Base-by-base conservation (phyloP, 2,329 filamentous ascomycete genomes). In the Colletotrichum coccodes region DNA sequence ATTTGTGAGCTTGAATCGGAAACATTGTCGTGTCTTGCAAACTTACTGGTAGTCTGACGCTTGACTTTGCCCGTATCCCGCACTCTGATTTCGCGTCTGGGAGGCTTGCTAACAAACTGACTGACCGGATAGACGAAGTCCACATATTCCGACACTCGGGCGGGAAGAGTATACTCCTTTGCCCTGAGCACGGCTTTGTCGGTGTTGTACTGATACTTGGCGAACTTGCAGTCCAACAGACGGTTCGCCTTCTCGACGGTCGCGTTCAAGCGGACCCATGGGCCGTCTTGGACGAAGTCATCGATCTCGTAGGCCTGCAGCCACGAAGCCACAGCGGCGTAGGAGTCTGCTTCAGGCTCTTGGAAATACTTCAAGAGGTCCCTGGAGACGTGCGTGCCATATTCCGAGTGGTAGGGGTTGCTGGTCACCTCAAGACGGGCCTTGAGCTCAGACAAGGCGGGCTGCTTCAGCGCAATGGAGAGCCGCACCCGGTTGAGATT, bases 111-210 rank as follows among this genome's bases (percentile, higher is more conserved):
- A 6, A 86, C 83, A 64, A 87, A 87, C 76, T 86, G 83, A 64
- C 79, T 77, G 47, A 87, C 74, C 0, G 85, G 85, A 46, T 85
- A 80, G 32, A 87, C 76, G 68, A 87, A 86, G 60, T 79, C 79
- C 60, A 87, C 79, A 63, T 78, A 73, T 2, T 75, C 72, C 2
- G 75, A 72, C 6, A 87, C 76, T 4, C 74, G 70, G 4, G 76
- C 76, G 0, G 85, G 85, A 2, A 87, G 75, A 2, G 78, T 78
- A 71, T 87, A 87, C 21, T 81, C 76, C 12, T 74, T 79, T 4
- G 85, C 80, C 14, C 85, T 80, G 3, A 87, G 75, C 3, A 85
- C 79, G 1, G 80, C 76, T 4, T 72, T 67, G 46, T 77, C 73
- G 40, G 75, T 75, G 5, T 78, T 71, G 70, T 83, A 86, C 12